phyloP scores from a whole-genome alignment of 495 filamentous ascomycete species.

The Aspergillus wentii region DNA sequence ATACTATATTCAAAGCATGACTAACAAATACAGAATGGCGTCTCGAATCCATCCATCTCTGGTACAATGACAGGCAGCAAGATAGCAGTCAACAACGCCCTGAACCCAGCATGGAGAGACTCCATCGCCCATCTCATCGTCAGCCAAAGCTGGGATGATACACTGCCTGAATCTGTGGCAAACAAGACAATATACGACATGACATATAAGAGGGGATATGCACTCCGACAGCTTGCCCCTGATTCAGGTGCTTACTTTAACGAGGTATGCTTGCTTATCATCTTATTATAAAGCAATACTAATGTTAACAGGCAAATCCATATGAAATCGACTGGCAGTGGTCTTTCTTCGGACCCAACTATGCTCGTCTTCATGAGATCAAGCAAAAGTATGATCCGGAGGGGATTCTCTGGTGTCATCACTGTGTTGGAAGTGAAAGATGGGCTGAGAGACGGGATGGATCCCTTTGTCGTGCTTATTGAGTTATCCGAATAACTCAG shows the following conservation, averaged over 20 bases:
- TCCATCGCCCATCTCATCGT: conserved; percentile 7
- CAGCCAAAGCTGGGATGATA: conserved; percentile 2
- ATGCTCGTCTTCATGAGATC: conserved; percentile 36
- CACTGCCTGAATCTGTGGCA: not conserved
- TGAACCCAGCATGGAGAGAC: conserved; percentile 12
- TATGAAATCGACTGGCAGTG: conserved; percentile 43
- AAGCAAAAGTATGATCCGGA: conserved; percentile 30
- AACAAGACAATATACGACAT: not conserved
- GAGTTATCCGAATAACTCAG: too few relatives aligned
- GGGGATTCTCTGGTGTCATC: conserved; percentile 8
- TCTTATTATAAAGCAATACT: not conserved
- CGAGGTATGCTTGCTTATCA: conserved; percentile 9
- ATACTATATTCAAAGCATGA: not conserved
- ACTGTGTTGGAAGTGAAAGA: conserved; percentile 13
- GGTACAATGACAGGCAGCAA: conserved; percentile 9
- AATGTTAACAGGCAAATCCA: conserved; percentile 32
- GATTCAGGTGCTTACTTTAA: conserved; percentile 36
- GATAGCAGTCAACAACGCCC: conserved; percentile 2
- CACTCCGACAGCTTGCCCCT: conserved; percentile 26
- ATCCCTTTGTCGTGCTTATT: conserved; percentile 6
- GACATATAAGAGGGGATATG: conserved; percentile 2
- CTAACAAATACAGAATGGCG: conserved; percentile 1
- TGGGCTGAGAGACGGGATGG: conserved; percentile 6
- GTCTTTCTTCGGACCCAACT: conserved; percentile 49
- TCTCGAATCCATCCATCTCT: conserved; percentile 6